phyloP scores from a whole-genome alignment of 495 filamentous ascomycete genomes.

The Xylaria palmicola region DNA sequence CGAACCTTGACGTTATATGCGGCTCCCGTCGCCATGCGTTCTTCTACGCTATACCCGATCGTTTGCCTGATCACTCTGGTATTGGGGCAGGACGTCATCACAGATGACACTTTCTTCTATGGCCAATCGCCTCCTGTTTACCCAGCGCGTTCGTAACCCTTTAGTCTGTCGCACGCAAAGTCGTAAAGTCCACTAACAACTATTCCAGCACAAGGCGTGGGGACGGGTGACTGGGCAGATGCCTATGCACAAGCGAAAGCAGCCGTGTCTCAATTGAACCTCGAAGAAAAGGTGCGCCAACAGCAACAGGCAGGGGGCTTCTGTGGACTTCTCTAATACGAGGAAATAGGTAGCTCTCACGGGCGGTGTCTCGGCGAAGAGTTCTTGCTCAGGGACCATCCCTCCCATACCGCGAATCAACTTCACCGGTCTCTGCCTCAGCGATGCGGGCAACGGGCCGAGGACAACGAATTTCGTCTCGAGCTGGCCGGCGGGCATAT shows the following conservation, averaged over 20 bases:
- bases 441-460: conserved; percentile 63
- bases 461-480: conserved; percentile 61
- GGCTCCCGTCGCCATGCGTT: conserved; percentile 21
- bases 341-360: conserved; percentile 48
- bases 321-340: neutral
- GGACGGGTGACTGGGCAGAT: conserved; percentile 44
- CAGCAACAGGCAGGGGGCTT: neutral
- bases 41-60: conserved; percentile 25
- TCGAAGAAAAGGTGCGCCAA: conserved; percentile 56
- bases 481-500: conserved; percentile 54
- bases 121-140: conserved; percentile 58
- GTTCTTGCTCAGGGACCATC: conserved; percentile 54
- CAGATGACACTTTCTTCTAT: conserved; percentile 51
- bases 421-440: conserved; percentile 63
- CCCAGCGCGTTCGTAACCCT: conserved; percentile 47
- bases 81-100: conserved; percentile 34
- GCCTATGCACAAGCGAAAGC: conserved; percentile 52
- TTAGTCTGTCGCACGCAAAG: neutral
- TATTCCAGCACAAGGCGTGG: conserved; percentile 56
- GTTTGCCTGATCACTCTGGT: conserved; percentile 35
- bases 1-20: neutral
- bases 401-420: conserved; percentile 53
- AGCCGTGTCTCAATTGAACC: conserved; percentile 56
- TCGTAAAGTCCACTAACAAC: conserved; percentile 58
- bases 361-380: conserved; percentile 43